Evolutionary conservation across 805 yeast genomes (phyloP), one percentile per base, ranked within the genome.

Genomic region (Suhomyces emberorum): DNA sequence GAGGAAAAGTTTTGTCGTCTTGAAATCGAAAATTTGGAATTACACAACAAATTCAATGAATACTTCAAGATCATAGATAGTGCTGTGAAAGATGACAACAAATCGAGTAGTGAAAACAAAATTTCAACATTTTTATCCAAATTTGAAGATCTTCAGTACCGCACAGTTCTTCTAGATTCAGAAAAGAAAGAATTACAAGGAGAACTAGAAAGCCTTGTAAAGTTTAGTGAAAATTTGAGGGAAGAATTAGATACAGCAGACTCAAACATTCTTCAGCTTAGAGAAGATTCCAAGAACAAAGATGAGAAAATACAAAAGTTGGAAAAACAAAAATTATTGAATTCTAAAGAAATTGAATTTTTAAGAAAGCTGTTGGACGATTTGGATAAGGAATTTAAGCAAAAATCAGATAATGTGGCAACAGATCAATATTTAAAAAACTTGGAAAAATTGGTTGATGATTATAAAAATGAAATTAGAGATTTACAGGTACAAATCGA

Each of bases 291-390:
- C 4, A 17, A 38, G 1, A 12, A 30, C 1, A 53, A 51, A 31
- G 48, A 53, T 5, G 43, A 44, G 4, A 34, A 41, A 12, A 45
- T 63, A 11, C 52, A 55, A 41, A 57, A 79, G 37, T 52, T 75
- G 4, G 76, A 76, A 32, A 71, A 74, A 35, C 81, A 79, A 39
- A 69, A 69, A 34, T 49, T 62, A 3, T 59, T 82, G 28, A 72
- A 80, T n/a, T 49, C 62, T 16, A 77, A 75, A 42, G 89, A 83
- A 49, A 70, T 79, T 19, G 75, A 69, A 36, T 69, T 79, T 39
- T 58, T 83, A 35, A 64, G 83, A 40, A 67, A 66, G 27, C 81
- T 79, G 54, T 52, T 83, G 34, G 81, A 76, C 40, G 49, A 49
- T 9, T 39, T 53, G 9, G 47, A 52, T 27, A 53, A 54, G 15